Conservation (phyloP, 768 basidiomycete species). For the Boletus sensibilis region DNA sequence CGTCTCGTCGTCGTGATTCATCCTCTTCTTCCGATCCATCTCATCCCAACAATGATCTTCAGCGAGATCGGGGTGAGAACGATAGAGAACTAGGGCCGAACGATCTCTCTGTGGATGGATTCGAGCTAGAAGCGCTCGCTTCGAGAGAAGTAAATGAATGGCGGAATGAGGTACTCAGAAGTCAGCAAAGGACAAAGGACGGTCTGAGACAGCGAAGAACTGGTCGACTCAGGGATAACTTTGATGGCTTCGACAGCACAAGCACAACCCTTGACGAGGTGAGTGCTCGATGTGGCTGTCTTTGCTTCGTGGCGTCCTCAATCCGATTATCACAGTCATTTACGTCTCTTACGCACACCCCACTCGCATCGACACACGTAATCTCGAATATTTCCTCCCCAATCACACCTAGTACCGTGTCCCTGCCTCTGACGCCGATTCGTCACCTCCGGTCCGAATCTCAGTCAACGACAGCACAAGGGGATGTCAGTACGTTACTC, state of each 20-base stretch:
- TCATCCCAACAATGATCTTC: slow-evolving; percentile 6
- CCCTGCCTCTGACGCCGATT: slow-evolving; percentile 16
- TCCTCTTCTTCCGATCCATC: slow-evolving; percentile 10
- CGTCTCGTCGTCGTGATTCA: slow-evolving; percentile 19
- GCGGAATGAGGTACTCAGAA: slow-evolving; percentile 44
- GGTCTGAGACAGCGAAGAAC: slow-evolving; percentile 12
- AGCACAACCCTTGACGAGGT: slow-evolving; percentile 51
- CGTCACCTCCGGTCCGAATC: slow-evolving; percentile 20
- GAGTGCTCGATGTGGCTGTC: slow-evolving; percentile 2
- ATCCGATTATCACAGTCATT: slow-evolving; percentile 38
- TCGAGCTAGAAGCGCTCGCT: slow-evolving; percentile 55
- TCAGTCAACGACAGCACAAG: slow-evolving; percentile 15
- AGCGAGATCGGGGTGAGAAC: background rate
- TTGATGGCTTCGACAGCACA: slow-evolving; percentile 21
- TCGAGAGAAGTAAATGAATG: slow-evolving; percentile 53
- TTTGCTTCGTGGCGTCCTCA: background rate
- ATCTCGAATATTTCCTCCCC: slow-evolving; percentile 41
- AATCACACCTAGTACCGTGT: slow-evolving; percentile 10
- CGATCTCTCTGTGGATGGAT: slow-evolving; percentile 20
- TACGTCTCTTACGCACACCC: slow-evolving; percentile 42
- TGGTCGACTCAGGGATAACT: slow-evolving; percentile 1
- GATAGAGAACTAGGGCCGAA: slow-evolving; percentile 15
- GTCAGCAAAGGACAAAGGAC: slow-evolving; percentile 12
- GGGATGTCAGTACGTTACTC: background rate
- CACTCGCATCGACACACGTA: slow-evolving; percentile 50